These are phyloP conservation scores for Begonia peltatifolia DNA, from an alignment of 306 rosid species.

Conservation along the genomic window DNA sequence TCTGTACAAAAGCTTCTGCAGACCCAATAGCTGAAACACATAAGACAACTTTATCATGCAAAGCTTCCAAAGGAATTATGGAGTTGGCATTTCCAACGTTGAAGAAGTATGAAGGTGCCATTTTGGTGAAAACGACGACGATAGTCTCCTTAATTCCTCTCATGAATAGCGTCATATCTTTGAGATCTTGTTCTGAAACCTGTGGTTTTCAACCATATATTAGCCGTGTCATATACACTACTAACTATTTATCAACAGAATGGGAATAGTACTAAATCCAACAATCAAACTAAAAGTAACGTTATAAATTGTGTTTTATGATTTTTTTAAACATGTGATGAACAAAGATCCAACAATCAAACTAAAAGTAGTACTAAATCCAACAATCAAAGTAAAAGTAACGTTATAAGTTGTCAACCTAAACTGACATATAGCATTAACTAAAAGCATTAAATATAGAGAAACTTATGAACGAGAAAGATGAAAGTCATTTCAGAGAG, in stretches of 20 bases:
- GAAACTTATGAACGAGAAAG: too few relatives aligned
- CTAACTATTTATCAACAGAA: neutral
- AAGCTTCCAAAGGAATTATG: conserved; percentile 30
- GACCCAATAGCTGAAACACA: conserved; percentile 88
- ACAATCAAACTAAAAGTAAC: too few relatives aligned
- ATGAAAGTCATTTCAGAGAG: too few relatives aligned
- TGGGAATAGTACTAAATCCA: neutral
- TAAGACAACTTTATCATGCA: conserved; percentile 28
- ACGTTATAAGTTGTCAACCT: too few relatives aligned
- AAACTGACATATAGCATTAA: too few relatives aligned
- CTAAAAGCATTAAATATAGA: too few relatives aligned
- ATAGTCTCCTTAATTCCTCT: conserved; percentile 29
- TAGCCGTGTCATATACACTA: neutral
- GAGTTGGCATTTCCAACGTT: conserved; percentile 29
- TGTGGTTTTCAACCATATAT: conserved; percentile 15
- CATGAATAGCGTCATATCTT: conserved; percentile 31
- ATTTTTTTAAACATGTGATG: too few relatives aligned
- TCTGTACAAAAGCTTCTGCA: conserved; percentile 62
- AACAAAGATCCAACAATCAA: neutral
- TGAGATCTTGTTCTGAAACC: conserved; percentile 45
- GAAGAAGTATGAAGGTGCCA: conserved; percentile 62
- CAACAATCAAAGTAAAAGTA: too few relatives aligned
- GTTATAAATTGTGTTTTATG: too few relatives aligned
- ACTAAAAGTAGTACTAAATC: neutral
- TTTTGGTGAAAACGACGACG: conserved; percentile 55